A percentile compares a stretch with the other conserved stretches of the same genome.
phyloP scores from a whole-genome alignment of 306 rosid species.

The Senna siamea region DNA sequence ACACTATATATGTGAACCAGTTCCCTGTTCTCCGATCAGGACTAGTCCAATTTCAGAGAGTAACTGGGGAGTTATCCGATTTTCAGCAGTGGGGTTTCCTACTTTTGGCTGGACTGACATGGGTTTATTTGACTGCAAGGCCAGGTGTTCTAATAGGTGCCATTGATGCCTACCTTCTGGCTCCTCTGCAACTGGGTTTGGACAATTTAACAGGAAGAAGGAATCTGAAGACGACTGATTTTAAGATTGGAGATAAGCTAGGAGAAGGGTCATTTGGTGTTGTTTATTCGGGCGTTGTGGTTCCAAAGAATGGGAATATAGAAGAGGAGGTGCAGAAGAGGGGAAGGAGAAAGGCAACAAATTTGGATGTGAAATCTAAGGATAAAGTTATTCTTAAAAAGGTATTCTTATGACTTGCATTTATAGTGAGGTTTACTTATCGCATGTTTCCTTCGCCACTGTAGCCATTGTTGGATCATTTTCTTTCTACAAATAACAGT shows the following conservation, averaged over 20 bases:
- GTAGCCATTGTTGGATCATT: constrained; percentile 14
- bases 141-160: constrained; percentile 94
- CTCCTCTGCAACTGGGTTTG: constrained; percentile 82
- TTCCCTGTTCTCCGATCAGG: constrained; percentile 64
- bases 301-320: constrained; percentile 57
- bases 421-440: not conserved
- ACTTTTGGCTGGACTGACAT: constrained; percentile 61
- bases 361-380: constrained; percentile 58
- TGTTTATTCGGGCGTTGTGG: constrained; percentile 78
- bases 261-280: constrained; percentile 96
- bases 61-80: constrained; percentile 59
- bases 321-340: constrained; percentile 47
- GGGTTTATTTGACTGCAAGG: constrained; percentile 88
- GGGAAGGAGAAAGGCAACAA: constrained; percentile 49
- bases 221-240: constrained; percentile 66
- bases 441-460: constrained; percentile 10
- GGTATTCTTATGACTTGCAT: constrained; percentile 46
- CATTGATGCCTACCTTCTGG: constrained; percentile 87
- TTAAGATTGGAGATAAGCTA: constrained; percentile 72
- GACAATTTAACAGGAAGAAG: constrained; percentile 74
- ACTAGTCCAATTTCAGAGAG: constrained; percentile 50
- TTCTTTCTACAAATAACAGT: not conserved
- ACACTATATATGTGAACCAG: constrained; percentile 54
- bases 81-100: constrained; percentile 68
- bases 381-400: constrained; percentile 88